Evolutionary conservation across 2,329 filamentous ascomycete genomes (phyloP), one percentile per base, ranked within the genome.

Genomic region (Sporothrix brasiliensis): DNA sequence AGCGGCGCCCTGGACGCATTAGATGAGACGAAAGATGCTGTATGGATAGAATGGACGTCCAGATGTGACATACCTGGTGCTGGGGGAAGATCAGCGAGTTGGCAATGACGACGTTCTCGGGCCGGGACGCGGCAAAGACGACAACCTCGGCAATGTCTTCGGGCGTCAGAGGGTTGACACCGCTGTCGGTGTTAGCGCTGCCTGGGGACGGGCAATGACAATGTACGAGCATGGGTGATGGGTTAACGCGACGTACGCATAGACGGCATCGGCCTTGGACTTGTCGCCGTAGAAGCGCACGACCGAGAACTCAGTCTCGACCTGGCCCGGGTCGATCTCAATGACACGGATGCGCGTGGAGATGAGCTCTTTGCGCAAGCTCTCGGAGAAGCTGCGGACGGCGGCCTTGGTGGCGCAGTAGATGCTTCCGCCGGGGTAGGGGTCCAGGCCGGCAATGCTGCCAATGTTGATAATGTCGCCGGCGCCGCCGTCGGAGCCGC

Each of bases 381-480:
- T 86, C 70, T 97, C 93, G 0, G 92, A 93, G 81, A 97, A 97
- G 74, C 86, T 91, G 75, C 91, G 88, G 70, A 97, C 91, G 1
- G 94, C 94, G 24, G 93, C 92, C 82, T 97, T 97, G 72, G 92
- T 94, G 0, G 93, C 92, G 80, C 94, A 97, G 85, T 97, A 97
- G 78, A 97, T 96, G 78, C 89, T 89, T 39, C 94, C 94, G 66
- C 93, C 92, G 0, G 88, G 84, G 79, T 97, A 97, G 13, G 92
- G 87, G 76, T 97, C 93, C 58, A 93, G 87, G 41, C 93, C 94
- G n/a, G 94, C 94, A 77, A 97, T 94, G 75, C 90, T 93, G 73
- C 94, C 94, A 77, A 97, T 82, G 78, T 97, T 98, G 83, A 99
- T 97, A 79, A 99, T 94, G 79, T 98, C 95, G 76, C 94, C 94